These are phyloP conservation scores for Leersia perrieri DNA, from an alignment of 176 grass and related monocot genomes.

Conservation along the genomic window DNA sequence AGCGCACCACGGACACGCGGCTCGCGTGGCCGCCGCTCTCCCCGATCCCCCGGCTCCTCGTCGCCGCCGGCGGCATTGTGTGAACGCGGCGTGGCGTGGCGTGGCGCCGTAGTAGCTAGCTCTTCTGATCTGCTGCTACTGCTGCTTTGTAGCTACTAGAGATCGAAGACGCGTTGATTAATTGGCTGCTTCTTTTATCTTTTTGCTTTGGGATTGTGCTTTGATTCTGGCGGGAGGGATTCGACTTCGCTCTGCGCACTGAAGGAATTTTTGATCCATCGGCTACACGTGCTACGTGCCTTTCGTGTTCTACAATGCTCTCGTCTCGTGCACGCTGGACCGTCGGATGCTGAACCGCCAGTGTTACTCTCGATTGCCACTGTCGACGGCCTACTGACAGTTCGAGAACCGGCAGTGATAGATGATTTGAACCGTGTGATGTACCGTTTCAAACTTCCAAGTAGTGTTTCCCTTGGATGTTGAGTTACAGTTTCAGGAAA, in stretches of 20 bases:
- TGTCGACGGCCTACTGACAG: too few relatives aligned
- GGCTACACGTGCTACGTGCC: too few relatives aligned
- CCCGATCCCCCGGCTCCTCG: not conserved
- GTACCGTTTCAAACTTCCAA: too few relatives aligned
- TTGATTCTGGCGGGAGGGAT: constrained; percentile 6
- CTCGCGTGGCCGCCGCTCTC: not conserved
- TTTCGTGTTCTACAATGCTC: not conserved
- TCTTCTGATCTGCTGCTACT: not conserved
- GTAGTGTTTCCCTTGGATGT: too few relatives aligned
- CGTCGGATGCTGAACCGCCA: too few relatives aligned
- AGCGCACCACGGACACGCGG: constrained; percentile 39
- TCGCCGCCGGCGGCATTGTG: not conserved
- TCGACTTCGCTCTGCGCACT: constrained; percentile 27
- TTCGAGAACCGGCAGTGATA: too few relatives aligned
- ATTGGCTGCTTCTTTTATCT: constrained; percentile 47
- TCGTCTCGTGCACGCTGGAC: not conserved
- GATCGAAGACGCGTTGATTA: not conserved
- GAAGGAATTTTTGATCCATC: constrained; percentile 36
- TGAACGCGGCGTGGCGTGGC: not conserved
- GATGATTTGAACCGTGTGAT: too few relatives aligned
- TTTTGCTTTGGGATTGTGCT: constrained; percentile 36
- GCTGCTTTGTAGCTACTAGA: constrained; percentile 39
- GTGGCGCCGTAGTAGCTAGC: not conserved
- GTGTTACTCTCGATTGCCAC: too few relatives aligned
- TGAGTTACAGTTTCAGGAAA: too few relatives aligned